Evolutionary conservation across 331 rosid genomes (phyloP).

Genomic region (Telfairia occidentalis): DNA sequence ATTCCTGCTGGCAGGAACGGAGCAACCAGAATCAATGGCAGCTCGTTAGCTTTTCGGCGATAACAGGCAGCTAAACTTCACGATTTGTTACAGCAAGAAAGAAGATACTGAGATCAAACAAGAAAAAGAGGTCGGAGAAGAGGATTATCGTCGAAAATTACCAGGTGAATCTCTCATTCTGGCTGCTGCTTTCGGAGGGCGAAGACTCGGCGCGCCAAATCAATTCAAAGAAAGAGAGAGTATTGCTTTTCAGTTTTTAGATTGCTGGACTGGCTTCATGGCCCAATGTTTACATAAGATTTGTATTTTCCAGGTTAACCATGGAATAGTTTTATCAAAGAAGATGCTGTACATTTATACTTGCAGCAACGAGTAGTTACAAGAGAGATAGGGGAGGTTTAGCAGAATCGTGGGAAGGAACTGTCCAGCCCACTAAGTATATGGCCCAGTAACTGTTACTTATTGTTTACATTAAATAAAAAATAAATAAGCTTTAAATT

Average conservation of each 20-base stretch:
- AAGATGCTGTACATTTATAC: no score
- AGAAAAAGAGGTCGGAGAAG: neutral
- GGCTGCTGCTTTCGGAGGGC: neutral
- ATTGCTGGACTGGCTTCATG: neutral
- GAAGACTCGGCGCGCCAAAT: neutral
- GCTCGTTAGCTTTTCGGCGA: neutral
- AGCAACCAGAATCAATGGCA: neutral
- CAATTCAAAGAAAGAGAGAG: neutral
- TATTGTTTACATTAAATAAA: no score
- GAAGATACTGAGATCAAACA: neutral
- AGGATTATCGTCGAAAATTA: neutral
- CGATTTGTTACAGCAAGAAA: neutral
- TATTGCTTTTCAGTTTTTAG: neutral
- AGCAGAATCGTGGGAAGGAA: no score
- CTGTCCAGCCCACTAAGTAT: no score
- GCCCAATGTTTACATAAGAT: neutral
- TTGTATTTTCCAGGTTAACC: no score
- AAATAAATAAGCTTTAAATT: no score
- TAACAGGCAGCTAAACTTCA: neutral
- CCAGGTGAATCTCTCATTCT: conserved; percentile 9
- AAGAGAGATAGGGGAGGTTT: no score
- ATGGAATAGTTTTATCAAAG: no score
- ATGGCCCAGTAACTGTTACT: no score
- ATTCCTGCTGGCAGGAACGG: neutral
- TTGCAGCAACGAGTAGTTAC: no score